Conservation (phyloP, 2,329 filamentous ascomycete species). For the Blastomyces parvus region DNA sequence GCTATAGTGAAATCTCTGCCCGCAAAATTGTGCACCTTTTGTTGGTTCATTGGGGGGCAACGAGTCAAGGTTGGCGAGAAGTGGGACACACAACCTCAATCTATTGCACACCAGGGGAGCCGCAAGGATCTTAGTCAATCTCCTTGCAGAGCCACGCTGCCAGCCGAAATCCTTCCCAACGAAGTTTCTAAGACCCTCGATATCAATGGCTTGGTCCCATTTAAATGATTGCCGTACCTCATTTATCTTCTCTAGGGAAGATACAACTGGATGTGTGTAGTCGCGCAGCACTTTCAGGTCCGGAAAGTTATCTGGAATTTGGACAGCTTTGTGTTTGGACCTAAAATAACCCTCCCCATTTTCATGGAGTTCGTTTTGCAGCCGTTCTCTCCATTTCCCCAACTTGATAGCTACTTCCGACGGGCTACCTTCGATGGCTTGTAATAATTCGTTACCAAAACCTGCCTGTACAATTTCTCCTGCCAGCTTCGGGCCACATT, state of each 20-base stretch:
- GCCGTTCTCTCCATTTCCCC: constrained; percentile 58
- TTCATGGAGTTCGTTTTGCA: constrained; percentile 67
- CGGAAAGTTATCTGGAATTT: constrained; percentile 73
- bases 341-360: constrained; percentile 78
- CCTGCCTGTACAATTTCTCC: constrained; percentile 84
- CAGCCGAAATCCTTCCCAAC: constrained; percentile 76
- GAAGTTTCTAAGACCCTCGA: constrained; percentile 61
- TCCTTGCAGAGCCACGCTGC: constrained; percentile 57
- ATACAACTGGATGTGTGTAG: constrained; percentile 82
- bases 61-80: constrained; percentile 22
- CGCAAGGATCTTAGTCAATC: constrained; percentile 70
- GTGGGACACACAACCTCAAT: constrained; percentile 33
- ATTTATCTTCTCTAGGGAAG: constrained; percentile 48
- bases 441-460: constrained; percentile 63
- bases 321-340: constrained; percentile 61
- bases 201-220: constrained; percentile 57
- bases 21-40: constrained; percentile 51
- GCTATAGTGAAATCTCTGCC: constrained; percentile 57
- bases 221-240: constrained; percentile 45
- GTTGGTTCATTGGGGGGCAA: constrained; percentile 28
- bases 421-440: constrained; percentile 47
- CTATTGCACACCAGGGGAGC: constrained; percentile 61
- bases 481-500: constrained; percentile 78
- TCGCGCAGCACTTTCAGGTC: constrained; percentile 68
- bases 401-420: constrained; percentile 34